phyloP scores from a whole-genome alignment of 306 rosid species.

The Aeschynomene evenia region DNA sequence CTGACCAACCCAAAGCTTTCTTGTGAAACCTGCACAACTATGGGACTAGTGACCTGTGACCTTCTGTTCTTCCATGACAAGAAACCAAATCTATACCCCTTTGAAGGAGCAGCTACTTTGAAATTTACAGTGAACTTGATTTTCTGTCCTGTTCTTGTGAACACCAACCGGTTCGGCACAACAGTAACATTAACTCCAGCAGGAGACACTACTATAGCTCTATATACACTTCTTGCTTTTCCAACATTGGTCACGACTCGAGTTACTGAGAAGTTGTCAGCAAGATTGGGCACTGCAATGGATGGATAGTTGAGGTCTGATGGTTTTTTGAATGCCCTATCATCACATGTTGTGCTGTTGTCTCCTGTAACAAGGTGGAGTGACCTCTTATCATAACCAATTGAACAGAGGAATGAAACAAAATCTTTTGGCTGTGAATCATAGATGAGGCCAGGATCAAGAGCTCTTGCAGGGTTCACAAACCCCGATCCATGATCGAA shows the following conservation, averaged over 20 bases:
- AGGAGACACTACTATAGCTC: conserved; percentile 52
- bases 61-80: conserved; percentile 56
- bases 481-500: conserved; percentile 84
- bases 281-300: conserved; percentile 63
- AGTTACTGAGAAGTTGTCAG: conserved; percentile 49
- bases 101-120: conserved; percentile 53
- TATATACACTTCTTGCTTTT: conserved; percentile 50
- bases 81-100: conserved; percentile 69
- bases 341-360: conserved; percentile 65
- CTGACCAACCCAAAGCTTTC: conserved; percentile 47
- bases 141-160: conserved; percentile 56
- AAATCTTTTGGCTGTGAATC: conserved; percentile 56
- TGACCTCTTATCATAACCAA: conserved; percentile 61
- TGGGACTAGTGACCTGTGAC: conserved; percentile 58
- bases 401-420: conserved; percentile 64
- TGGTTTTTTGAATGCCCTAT: conserved; percentile 49
- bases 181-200: conserved; percentile 67
- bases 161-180: conserved; percentile 52
- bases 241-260: conserved; percentile 75
- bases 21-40: conserved; percentile 54
- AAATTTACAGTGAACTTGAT: conserved; percentile 57
- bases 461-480: conserved; percentile 64
- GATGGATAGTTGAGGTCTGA: conserved; percentile 74
- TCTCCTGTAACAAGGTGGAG: conserved; percentile 61
- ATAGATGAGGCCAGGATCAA: conserved; percentile 73